phyloP scores from a whole-genome alignment of 306 rosid genomes.

The Fragaria ananassa region DNA sequence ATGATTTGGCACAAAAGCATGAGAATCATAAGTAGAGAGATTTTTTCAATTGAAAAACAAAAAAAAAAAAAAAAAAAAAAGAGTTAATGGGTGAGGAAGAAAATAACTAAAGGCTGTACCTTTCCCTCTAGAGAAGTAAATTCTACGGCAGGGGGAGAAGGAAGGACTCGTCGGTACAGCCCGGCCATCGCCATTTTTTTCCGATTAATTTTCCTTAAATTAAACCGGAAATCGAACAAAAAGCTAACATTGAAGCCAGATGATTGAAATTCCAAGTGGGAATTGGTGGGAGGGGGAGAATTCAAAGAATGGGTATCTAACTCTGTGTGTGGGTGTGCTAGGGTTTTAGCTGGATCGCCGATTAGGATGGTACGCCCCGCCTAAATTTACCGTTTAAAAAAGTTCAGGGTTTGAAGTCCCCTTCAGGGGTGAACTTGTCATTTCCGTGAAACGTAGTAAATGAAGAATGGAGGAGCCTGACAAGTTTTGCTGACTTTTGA shows the following conservation, averaged over 20 bases:
- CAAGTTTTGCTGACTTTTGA: too few relatives aligned
- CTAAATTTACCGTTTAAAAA: constrained; percentile 4
- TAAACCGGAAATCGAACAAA: neutral
- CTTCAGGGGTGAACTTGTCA: neutral
- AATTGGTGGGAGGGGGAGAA: neutral
- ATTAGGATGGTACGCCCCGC: constrained; percentile 10
- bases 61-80: too few relatives aligned
- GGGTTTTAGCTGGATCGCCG: constrained; percentile 1
- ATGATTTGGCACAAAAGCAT: neutral
- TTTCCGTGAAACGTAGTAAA: neutral
- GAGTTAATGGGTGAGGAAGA: neutral
- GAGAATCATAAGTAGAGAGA: neutral
- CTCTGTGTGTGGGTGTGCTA: neutral
- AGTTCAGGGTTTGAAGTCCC: neutral
- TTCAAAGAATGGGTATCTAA: neutral
- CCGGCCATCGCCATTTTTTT: constrained; percentile 82
- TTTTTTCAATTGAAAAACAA: too few relatives aligned
- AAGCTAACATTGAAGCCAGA: neutral
- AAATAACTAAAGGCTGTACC: constrained; percentile 33
- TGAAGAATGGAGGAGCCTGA: too few relatives aligned
- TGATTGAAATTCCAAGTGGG: neutral
- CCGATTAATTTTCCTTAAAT: neutral
- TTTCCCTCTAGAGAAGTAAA: constrained; percentile 79
- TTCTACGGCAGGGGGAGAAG: constrained; percentile 87
- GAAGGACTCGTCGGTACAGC: constrained; percentile 68